A percentile compares a stretch with the other conserved stretches of the same genome.
Conservation (phyloP, 1,284 basidiomycete species). For the Laetiporus sulphureus region DNA sequence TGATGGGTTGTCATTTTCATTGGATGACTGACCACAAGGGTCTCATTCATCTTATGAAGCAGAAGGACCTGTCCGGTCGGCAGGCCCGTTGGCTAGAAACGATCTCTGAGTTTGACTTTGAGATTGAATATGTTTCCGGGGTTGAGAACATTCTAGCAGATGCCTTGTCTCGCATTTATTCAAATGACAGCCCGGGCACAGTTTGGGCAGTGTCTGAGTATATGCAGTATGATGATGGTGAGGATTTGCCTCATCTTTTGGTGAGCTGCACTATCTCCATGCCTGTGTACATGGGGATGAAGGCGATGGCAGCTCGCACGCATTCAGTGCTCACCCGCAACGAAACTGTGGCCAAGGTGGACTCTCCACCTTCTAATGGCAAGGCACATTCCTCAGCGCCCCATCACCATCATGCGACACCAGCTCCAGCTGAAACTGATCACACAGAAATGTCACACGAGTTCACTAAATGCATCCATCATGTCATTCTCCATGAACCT, state of each 20-base stretch:
- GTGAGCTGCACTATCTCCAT: background rate
- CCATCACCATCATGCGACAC: background rate
- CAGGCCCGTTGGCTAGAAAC: slow-evolving; percentile 19
- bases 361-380: background rate
- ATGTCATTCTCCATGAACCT: slow-evolving; percentile 2
- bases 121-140: slow-evolving; percentile 16
- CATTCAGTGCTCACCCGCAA: background rate
- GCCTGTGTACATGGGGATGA: background rate
- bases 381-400: background rate
- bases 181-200: slow-evolving; percentile 13
- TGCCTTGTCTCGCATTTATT: slow-evolving; percentile 29
- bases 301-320: background rate
- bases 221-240: background rate
- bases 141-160: slow-evolving; percentile 18
- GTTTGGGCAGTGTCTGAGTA: background rate
- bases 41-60: slow-evolving; percentile 17
- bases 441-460: background rate
- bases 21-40: slow-evolving; percentile 22
- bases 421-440: background rate
- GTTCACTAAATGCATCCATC: slow-evolving; percentile 2
- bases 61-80: slow-evolving; percentile 15
- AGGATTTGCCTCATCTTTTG: background rate
- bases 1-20: slow-evolving; percentile 14
- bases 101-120: slow-evolving; percentile 18
- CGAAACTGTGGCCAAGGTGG: background rate